Conservation (phyloP, 257 asterid species). For the Gynochthodes officinalis region DNA sequence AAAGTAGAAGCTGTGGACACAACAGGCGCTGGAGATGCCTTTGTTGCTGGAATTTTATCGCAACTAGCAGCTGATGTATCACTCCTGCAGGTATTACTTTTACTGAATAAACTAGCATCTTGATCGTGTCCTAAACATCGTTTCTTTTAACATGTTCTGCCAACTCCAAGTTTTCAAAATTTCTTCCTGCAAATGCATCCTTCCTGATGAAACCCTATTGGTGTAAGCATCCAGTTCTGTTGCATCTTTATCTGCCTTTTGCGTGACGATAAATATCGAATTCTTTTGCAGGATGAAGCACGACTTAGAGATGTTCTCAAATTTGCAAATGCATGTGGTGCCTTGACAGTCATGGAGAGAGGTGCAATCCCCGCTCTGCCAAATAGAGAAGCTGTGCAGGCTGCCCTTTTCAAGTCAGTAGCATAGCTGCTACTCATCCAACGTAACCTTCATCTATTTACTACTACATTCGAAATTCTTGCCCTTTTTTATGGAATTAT, state of each 20-base stretch:
- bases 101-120: background rate
- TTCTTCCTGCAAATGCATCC: background rate
- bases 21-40: conserved; percentile 99
- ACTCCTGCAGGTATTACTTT: conserved; percentile 57
- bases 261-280: background rate
- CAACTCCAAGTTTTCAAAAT: background rate
- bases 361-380: conserved; percentile 99
- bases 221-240: background rate
- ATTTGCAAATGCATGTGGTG: conserved; percentile 94
- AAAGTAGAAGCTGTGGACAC: conserved; percentile 84
- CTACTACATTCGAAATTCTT: background rate
- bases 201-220: background rate
- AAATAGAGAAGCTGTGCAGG: conserved; percentile 54
- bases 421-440: conserved; percentile 29
- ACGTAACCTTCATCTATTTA: background rate
- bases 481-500: too few species aligned
- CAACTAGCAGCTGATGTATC: conserved; percentile 74
- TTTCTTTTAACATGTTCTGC: background rate
- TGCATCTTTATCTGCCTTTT: background rate
- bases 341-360: conserved; percentile 87
- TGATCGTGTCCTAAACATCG: background rate
- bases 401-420: conserved; percentile 53
- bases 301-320: conserved; percentile 70
- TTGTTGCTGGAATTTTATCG: conserved; percentile 89
- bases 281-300: conserved; percentile 59